Base-by-base conservation (phyloP, 2,329 filamentous ascomycete genomes). In the Aspergillus awamori region DNA sequence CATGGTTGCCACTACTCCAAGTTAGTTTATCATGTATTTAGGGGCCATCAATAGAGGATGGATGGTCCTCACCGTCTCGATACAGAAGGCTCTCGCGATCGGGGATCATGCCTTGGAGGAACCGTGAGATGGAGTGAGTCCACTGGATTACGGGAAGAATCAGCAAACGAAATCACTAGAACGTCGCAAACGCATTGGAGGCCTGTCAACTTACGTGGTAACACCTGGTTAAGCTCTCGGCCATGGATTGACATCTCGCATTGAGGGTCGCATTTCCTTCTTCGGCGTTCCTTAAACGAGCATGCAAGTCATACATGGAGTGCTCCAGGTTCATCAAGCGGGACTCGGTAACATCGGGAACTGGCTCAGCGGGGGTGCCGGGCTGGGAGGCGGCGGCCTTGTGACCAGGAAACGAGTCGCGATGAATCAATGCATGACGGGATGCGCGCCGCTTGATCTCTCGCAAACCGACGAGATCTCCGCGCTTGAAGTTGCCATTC, bases 391-490 rank as follows among this genome's bases (percentile, higher is more conserved):
- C 83, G 54, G 86, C 84, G 43, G 89, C 83, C 73, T 96, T 96
- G 62, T 90, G 88, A 61, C 86, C 86, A 65, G 88, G 90, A 78
- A 95, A 97, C 13, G 89, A 90, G 73, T 98, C 95, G 68, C 94
- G 87, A 74, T 98, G 93, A 24, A 97, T 96, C 58, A 98, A 83
- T 24, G 94, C 90, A 79, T 98, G 95, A 63, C 95, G 86, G 38
- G 94, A 98, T 17, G 95, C 94, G 63, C 95, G 87, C 63, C 95
- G 89, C 78, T 97, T 97, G 78, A 99, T 99, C 74, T 99, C 95
- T 47, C 95, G 87, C 63, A 99, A 80, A 7, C 94, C 93, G 54
- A 94, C 88, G 24, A 99, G 82, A 75, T 99, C 94, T 39, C 95
- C 95, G 66, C 93, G 88, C 78, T 96, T 98, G 81, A 99, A 99